Evolutionary conservation across 1,139 yeast species (phyloP).

Genomic region (Blastobotrys serpentis): DNA sequence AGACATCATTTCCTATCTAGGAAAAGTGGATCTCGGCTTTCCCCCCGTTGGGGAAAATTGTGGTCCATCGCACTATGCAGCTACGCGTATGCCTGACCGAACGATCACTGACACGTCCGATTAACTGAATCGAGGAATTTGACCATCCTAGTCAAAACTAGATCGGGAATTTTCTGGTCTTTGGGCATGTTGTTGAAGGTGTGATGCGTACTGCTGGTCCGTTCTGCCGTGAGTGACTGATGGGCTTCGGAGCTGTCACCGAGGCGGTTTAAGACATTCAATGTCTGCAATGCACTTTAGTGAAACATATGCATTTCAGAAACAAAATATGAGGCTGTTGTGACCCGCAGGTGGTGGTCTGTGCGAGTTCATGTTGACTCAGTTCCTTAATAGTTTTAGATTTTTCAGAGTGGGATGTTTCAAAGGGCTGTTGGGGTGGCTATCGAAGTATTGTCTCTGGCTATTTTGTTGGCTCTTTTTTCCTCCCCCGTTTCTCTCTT

Average conservation of each 20-base stretch:
- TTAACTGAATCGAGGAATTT: constrained; percentile 1
- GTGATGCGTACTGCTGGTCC: too few relatives aligned
- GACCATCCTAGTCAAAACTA: neutral
- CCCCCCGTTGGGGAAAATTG: neutral
- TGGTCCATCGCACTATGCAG: neutral
- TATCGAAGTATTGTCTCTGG: neutral
- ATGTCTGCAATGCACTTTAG: neutral
- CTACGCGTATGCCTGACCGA: too few relatives aligned
- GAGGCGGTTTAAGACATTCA: neutral
- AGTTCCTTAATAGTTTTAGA: neutral
- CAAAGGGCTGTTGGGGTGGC: neutral
- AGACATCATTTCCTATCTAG: constrained; percentile 5
- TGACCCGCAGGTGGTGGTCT: neutral
- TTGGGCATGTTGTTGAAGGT: too few relatives aligned
- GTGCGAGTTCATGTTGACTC: neutral
- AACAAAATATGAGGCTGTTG: neutral
- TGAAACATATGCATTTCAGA: neutral
- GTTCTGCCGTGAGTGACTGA: too few relatives aligned
- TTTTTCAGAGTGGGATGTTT: too few relatives aligned
- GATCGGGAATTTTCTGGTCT: too few relatives aligned
- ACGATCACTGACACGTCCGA: too few relatives aligned
- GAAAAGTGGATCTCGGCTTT: neutral
- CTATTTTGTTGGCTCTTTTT: too few relatives aligned
- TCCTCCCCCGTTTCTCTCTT: too few relatives aligned
- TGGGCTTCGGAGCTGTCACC: constrained; percentile 4